Percentiles rank a stretch among this genome's conserved stretches.
These are phyloP conservation scores for Ploettnerulaceae sp. DNA, from an alignment of 2,329 filamentous ascomycete genomes.

Conservation along the genomic window DNA sequence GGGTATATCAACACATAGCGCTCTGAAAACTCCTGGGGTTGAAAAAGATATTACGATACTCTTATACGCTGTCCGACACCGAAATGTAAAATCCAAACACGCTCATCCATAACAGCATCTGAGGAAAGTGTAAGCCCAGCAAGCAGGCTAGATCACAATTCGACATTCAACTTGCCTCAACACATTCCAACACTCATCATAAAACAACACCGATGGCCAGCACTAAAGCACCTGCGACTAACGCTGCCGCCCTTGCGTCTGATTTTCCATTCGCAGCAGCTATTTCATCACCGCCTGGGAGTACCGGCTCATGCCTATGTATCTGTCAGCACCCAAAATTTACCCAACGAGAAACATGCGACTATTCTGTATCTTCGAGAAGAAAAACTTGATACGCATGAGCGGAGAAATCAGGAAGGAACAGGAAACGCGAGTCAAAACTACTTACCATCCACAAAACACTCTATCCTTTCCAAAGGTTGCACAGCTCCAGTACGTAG, in stretches of 20 bases:
- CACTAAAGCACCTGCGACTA: constrained; percentile 12
- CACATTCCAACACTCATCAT: no score
- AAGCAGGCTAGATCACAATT: no score
- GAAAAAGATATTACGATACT: no score
- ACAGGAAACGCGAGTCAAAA: background rate
- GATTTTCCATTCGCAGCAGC: constrained; percentile 17
- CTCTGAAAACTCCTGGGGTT: no score
- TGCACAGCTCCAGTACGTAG: constrained; percentile 30
- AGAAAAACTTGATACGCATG: no score
- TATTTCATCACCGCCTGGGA: constrained; percentile 30
- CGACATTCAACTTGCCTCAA: no score
- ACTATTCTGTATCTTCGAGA: background rate
- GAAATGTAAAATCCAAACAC: no score
- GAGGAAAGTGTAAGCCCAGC: no score
- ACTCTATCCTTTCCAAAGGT: constrained; percentile 17
- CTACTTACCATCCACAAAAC: constrained; percentile 28
- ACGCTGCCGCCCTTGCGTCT: constrained; percentile 1
- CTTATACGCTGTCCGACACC: no score
- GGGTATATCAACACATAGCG: no score
- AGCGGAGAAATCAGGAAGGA: background rate
- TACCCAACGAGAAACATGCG: background rate
- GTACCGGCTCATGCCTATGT: constrained; percentile 27
- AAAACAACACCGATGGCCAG: constrained; percentile 7
- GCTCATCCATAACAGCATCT: no score
- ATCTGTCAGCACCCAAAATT: background rate